Evolutionary conservation across 192 early-diverging fungal species (phyloP).

Genomic region (Umbelopsis sp.): DNA sequence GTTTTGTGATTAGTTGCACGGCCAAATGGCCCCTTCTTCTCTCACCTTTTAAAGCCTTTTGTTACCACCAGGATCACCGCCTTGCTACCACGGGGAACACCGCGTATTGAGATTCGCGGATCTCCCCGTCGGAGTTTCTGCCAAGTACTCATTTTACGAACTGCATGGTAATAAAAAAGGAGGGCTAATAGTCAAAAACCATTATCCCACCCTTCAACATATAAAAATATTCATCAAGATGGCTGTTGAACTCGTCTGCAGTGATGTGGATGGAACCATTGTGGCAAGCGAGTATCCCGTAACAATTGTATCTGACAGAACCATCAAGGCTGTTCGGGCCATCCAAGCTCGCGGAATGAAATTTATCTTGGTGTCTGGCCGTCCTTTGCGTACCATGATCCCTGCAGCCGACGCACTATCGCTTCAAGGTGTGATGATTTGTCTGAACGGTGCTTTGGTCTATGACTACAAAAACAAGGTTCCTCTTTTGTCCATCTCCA

Average conservation of each 20-base stretch:
- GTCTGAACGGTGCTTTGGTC: neutral
- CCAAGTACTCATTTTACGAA: neutral
- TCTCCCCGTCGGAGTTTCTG: slow-evolving; percentile 11
- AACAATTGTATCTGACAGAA: neutral
- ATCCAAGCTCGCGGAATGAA: neutral
- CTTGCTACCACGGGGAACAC: neutral
- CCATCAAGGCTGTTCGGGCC: neutral
- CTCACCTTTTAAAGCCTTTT: neutral
- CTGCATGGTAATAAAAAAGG: neutral
- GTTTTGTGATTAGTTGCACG: neutral
- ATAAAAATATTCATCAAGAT: neutral
- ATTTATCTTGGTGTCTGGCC: neutral
- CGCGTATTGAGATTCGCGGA: neutral
- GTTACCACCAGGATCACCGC: no score
- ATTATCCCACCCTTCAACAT: neutral
- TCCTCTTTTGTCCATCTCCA: neutral
- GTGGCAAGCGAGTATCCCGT: neutral
- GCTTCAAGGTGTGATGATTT: neutral
- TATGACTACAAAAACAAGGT: slow-evolving; percentile 3
- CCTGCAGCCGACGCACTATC: neutral
- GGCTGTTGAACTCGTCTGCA: neutral
- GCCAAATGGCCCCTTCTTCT: neutral
- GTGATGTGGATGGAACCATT: slow-evolving; percentile 7
- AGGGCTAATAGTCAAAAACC: neutral
- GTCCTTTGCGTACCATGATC: slow-evolving; percentile 1